Conservation (phyloP, 257 asterid genomes). For the Nicotiana knightiana region DNA sequence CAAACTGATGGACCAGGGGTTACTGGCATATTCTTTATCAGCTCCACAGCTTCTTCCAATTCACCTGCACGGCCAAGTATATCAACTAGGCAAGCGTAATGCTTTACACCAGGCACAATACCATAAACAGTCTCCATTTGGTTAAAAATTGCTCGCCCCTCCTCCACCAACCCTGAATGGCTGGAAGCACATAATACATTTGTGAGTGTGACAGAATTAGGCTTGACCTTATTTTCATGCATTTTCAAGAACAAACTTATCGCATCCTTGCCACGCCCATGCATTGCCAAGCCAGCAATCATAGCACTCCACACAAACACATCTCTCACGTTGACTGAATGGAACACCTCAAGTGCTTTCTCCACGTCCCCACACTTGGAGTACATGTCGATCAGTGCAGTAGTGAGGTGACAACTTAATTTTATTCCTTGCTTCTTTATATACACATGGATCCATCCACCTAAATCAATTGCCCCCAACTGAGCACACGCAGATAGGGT, state of each 20-base stretch:
- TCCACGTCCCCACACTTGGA: slow-evolving; percentile 71
- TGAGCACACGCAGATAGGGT: slow-evolving; percentile 78
- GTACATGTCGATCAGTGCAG: slow-evolving; percentile 75
- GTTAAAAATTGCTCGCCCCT: slow-evolving; percentile 41
- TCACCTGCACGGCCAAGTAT: slow-evolving; percentile 75
- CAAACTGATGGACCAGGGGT: slow-evolving; percentile 52
- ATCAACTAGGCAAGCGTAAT: slow-evolving; percentile 80
- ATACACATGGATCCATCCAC: slow-evolving; percentile 72
- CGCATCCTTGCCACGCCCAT: slow-evolving; percentile 66
- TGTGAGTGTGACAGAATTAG: slow-evolving; percentile 60
- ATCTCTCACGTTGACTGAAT: slow-evolving; percentile 42
- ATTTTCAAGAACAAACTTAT: slow-evolving; percentile 50
- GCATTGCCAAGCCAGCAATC: slow-evolving; percentile 80
- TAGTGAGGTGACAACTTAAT: slow-evolving; percentile 51
- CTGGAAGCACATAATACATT: slow-evolving; percentile 70
- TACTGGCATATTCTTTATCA: slow-evolving; percentile 55
- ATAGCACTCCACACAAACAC: slow-evolving; percentile 78
- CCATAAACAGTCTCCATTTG: slow-evolving; percentile 49
- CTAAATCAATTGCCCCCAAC: slow-evolving; percentile 61
- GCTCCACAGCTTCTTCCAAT: slow-evolving; percentile 46
- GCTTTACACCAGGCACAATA: slow-evolving; percentile 46
- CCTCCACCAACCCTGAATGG: slow-evolving; percentile 72
- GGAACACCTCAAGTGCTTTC: slow-evolving; percentile 66
- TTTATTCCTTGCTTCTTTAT: slow-evolving; percentile 47
- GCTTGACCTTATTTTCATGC: slow-evolving; percentile 54